Evolutionary conservation across 345 rosid species (phyloP), one percentile per base, ranked within the genome.

Genomic region (Syzygium jambos): DNA sequence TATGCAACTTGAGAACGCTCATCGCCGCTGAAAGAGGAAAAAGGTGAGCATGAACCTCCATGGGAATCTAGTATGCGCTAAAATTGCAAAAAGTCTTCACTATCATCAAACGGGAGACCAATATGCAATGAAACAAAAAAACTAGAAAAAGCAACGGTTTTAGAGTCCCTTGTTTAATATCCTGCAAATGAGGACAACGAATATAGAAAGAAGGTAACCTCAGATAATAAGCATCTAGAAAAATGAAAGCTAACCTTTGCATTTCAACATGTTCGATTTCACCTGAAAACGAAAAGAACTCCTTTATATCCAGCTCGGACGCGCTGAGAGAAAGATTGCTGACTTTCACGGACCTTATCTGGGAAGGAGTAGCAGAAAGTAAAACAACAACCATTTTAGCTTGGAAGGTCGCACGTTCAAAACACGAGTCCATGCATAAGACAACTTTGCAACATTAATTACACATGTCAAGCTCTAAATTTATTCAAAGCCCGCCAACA

Each of bases 281-380:
- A 86, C 99, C 99, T 65, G 98, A 95, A 89, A 95, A 96, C 52
- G 98, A 97, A 88, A 96, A 97, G 89, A 97, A 97, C 91, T 97
- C 99, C 92, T 93, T 96, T 52, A 97, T 91, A 86, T 96, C 98
- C 86, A 90, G 93, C 89, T 97, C 96, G 21, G 93, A 88, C 83
- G 98, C 98, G 89, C 95, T 91, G 15, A 93, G 86, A 25, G 99
- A 95, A 87, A 96, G 94, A 87, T 95, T 97, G 87, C 94, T 87
- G 51, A 96, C 96, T 93, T 95, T 97, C 83, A 97, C 95, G 11
- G 98, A 92, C 91, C 90, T 94, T 86, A 90, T 85, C 96, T 95
- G 93, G 73, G 12, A 68, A 87, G 34, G 43, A 61, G 19, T 41
- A 86, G 12, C 38, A 57, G 38, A 23, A 51, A 34, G 41, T 46